A percentile compares a stretch with the other conserved stretches of the same genome.
phyloP scores from a whole-genome alignment of 176 grass and related monocot species.

The Elaeis guineensis region DNA sequence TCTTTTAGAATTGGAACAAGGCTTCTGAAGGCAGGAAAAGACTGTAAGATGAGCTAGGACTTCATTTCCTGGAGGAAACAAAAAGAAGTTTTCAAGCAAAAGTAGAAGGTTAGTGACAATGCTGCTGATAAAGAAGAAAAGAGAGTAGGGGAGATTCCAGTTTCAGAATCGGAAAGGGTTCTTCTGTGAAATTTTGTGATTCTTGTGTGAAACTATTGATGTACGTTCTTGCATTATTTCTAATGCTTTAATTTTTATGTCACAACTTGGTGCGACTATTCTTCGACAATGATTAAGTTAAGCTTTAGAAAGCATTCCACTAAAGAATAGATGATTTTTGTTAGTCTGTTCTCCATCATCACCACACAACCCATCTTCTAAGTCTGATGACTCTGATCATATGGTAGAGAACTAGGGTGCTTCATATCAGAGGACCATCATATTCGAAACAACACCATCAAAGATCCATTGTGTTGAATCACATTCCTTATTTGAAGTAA shows the following conservation, averaged over 20 bases:
- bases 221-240: background rate
- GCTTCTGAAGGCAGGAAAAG: constrained; percentile 47
- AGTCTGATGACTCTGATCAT: too few species aligned
- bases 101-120: constrained; percentile 38
- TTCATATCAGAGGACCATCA: constrained; percentile 28
- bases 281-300: constrained; percentile 76
- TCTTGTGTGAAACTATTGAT: too few species aligned
- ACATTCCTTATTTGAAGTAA: too few species aligned
- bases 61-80: constrained; percentile 44
- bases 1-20: constrained; percentile 23
- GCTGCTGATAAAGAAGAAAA: constrained; percentile 26
- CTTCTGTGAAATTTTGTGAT: constrained; percentile 25
- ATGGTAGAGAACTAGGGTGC: constrained; percentile 11
- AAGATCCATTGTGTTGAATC: constrained; percentile 21
- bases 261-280: constrained; percentile 80
- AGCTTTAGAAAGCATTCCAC: constrained; percentile 52
- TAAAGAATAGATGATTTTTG: constrained; percentile 99
- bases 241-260: constrained; percentile 22
- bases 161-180: constrained; percentile 89
- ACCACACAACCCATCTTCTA: too few species aligned
- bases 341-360: too few species aligned
- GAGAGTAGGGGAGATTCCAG: constrained; percentile 19
- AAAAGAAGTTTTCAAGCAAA: constrained; percentile 21
- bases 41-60: constrained; percentile 58
- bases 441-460: constrained; percentile 30